These are phyloP conservation scores for Striga hermonthica DNA, from an alignment of 305 asterid genomes.

Conservation along the genomic window DNA sequence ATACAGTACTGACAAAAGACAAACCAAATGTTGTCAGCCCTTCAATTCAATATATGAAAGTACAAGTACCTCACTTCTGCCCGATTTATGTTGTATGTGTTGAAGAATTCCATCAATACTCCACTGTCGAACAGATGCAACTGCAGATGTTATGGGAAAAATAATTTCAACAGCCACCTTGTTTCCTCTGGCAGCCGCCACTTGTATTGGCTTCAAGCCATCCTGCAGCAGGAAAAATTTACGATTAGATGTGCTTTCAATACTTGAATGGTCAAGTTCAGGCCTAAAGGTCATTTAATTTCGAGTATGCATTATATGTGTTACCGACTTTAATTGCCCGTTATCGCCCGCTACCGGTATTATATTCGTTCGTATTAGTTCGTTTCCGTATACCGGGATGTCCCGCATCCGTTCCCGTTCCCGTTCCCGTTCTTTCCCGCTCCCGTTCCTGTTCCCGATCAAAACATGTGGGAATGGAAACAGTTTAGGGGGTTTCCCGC, in stretches of 20 bases:
- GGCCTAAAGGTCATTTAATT: no score
- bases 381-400: no score
- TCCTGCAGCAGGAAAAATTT: slow-evolving; percentile 56
- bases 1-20: slow-evolving; percentile 20
- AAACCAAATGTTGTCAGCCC: slow-evolving; percentile 3
- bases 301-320: no score
- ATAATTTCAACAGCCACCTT: slow-evolving; percentile 71
- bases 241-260: slow-evolving; percentile 14
- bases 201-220: slow-evolving; percentile 72
- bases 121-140: slow-evolving; percentile 58
- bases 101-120: slow-evolving; percentile 69
- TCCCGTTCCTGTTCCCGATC: no score
- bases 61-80: slow-evolving; percentile 47
- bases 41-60: slow-evolving; percentile 15
- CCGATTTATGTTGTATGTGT: slow-evolving; percentile 54
- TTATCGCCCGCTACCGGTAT: no score
- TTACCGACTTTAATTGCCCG: no score
- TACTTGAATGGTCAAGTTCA: slow-evolving; percentile 14
- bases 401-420: no score
- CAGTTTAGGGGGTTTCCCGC: no score
- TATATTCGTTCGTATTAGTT: no score
- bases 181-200: slow-evolving; percentile 75
- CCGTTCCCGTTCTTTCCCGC: no score
- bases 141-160: slow-evolving; percentile 54
- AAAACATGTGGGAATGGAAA: no score